A percentile compares a stretch with the other conserved stretches of the same genome.
phyloP scores from a whole-genome alignment of 1,284 basidiomycete genomes.

The Heterobasidion parviporum region DNA sequence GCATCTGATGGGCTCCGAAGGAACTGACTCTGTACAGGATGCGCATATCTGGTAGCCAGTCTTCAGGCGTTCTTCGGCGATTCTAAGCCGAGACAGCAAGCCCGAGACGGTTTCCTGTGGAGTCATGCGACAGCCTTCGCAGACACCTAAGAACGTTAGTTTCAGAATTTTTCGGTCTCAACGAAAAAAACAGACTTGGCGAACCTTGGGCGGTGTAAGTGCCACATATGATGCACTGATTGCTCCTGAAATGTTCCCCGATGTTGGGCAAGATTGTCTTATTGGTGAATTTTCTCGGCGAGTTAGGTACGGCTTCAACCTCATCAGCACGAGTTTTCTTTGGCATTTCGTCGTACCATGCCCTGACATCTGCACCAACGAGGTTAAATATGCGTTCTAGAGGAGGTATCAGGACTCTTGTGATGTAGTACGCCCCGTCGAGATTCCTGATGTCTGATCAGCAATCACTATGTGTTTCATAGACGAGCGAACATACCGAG shows the following conservation, averaged over 20 bases:
- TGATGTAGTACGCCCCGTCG: constrained; percentile 89
- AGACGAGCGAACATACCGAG: constrained; percentile 39
- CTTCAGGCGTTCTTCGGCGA: constrained; percentile 48
- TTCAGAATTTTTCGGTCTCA: background rate
- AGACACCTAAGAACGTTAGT: constrained; percentile 44
- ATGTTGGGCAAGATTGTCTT: constrained; percentile 39
- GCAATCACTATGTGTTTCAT: background rate
- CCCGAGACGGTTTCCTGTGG: constrained; percentile 52
- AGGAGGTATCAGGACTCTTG: constrained; percentile 81
- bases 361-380: constrained; percentile 80
- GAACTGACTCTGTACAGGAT: constrained; percentile 53
- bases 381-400: constrained; percentile 88
- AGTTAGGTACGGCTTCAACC: constrained; percentile 23
- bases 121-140: constrained; percentile 49
- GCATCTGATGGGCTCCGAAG: constrained; percentile 61
- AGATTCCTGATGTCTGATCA: constrained; percentile 49
- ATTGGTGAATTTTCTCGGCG: constrained; percentile 39
- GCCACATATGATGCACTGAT: constrained; percentile 67
- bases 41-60: constrained; percentile 64
- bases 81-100: constrained; percentile 48
- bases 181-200: background rate
- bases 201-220: constrained; percentile 47
- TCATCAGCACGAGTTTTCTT: constrained; percentile 35
- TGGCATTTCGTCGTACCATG: constrained; percentile 91
- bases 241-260: constrained; percentile 70